Percentiles rank a stretch among this genome's conserved stretches.
phyloP scores from a whole-genome alignment of 495 filamentous ascomycete species.

The Daldinia grandis region DNA sequence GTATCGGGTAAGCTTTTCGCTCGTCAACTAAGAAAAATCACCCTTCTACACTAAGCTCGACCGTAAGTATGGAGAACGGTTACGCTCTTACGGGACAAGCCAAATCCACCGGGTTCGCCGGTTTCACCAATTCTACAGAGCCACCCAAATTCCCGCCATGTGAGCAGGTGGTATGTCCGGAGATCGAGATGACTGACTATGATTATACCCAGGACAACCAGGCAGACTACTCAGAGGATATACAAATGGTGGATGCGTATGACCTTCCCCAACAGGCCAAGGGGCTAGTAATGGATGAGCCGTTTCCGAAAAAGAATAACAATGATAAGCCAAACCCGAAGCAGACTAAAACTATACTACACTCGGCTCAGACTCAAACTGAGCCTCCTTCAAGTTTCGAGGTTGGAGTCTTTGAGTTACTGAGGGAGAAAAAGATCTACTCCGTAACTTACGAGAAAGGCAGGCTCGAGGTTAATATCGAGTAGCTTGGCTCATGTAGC shows the following conservation, averaged over 20 bases:
- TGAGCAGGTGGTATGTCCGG: not conserved
- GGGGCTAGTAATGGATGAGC: not conserved
- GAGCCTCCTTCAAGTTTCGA: constrained; percentile 1
- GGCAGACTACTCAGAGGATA: not conserved
- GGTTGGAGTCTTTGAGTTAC: not conserved
- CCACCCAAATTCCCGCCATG: not conserved
- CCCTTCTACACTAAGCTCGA: too few relatives aligned
- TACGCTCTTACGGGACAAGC: too few relatives aligned
- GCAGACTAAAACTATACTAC: too few relatives aligned
- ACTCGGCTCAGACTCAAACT: not conserved
- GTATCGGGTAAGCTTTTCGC: too few relatives aligned
- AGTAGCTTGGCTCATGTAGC: not conserved
- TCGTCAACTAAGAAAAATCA: too few relatives aligned
- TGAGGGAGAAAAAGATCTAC: not conserved
- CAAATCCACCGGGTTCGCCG: too few relatives aligned
- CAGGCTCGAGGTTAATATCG: not conserved
- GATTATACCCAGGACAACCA: not conserved
- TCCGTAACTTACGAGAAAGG: not conserved
- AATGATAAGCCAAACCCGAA: not conserved
- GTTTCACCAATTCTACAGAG: not conserved
- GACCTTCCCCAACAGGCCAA: not conserved
- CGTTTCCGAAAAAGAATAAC: too few relatives aligned
- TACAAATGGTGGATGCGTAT: not conserved
- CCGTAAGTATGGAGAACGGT: too few relatives aligned
- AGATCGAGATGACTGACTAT: constrained; percentile 4